Percentiles rank a stretch among this genome's conserved stretches.
These are phyloP conservation scores for Xylaria castorea DNA, from an alignment of 495 filamentous ascomycete species.

Conservation along the genomic window DNA sequence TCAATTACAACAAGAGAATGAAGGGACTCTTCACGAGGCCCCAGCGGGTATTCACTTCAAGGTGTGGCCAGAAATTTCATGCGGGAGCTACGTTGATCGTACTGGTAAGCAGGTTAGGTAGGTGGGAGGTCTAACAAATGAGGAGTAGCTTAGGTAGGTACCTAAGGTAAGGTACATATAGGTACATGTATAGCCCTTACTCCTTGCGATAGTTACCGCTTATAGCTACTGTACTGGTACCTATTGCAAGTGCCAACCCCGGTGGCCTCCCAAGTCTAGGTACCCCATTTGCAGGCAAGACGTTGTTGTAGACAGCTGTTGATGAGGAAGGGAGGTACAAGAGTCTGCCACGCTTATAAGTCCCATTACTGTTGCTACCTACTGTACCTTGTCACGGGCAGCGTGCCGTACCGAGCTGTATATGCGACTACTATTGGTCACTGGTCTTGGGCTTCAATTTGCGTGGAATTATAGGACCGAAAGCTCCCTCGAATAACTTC, in stretches of 20 bases:
- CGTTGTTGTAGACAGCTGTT: not conserved
- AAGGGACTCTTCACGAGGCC: not conserved
- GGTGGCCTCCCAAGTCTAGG: not conserved
- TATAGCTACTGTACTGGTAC: not conserved
- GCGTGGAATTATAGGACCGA: conserved; percentile 13
- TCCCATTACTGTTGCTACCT: no score
- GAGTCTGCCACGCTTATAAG: no score
- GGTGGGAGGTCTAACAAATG: not conserved
- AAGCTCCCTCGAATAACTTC: not conserved
- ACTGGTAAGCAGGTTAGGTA: not conserved
- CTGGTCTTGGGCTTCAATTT: not conserved
- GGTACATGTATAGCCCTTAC: no score
- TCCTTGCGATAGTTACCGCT: no score
- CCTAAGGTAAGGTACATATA: not conserved
- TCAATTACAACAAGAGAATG: not conserved
- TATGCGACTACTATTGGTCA: not conserved
- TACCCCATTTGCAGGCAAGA: not conserved
- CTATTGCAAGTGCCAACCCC: not conserved
- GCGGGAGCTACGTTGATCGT: not conserved
- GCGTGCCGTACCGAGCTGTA: not conserved
- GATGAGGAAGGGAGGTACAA: not conserved
- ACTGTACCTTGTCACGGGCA: not conserved
- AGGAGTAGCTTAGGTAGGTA: not conserved
- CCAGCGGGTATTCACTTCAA: not conserved
- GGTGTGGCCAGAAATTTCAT: not conserved